A percentile compares a stretch with the other conserved stretches of the same genome.
Evolutionary conservation across 2,329 filamentous ascomycete species (phyloP).

Genomic region (Ophiocordyceps robertsii): DNA sequence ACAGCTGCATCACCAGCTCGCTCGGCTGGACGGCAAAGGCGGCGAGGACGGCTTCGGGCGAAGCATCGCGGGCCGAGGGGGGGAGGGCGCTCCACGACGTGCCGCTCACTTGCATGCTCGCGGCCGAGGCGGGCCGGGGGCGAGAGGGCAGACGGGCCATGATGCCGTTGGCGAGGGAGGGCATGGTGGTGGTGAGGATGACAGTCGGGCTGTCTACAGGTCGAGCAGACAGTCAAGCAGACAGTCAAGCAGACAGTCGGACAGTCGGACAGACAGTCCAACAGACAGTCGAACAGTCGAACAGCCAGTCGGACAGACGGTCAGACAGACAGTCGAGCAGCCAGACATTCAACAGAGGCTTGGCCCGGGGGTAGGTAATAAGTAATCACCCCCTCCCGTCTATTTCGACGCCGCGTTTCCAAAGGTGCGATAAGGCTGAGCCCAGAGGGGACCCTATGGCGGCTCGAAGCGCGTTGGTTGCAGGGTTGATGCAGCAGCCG

Average conservation of each 20-base stretch:
- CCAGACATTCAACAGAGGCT: too few species aligned
- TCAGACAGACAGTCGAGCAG: too few species aligned
- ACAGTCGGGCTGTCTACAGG: too few species aligned
- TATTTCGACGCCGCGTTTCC: too few species aligned
- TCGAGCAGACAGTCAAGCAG: too few species aligned
- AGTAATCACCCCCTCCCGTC: too few species aligned
- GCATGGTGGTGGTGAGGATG: conserved; percentile 1
- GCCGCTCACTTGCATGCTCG: background rate
- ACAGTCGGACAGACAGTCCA: background rate
- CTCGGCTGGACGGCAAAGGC: conserved; percentile 8
- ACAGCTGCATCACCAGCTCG: conserved; percentile 7
- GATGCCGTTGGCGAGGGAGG: background rate
- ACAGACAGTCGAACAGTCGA: background rate
- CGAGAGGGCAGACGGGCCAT: background rate
- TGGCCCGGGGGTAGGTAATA: too few species aligned
- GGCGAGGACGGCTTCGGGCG: conserved; percentile 8
- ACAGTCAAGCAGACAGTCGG: background rate
- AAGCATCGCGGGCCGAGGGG: conserved; percentile 3
- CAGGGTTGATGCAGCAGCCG: conserved; percentile 2
- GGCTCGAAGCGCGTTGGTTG: conserved; percentile 3
- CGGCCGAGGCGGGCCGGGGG: background rate
- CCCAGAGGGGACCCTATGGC: conserved; percentile 2
- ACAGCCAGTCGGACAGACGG: background rate
- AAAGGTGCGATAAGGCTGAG: background rate
- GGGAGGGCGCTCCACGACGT: conserved; percentile 5